Percentiles rank a stretch among this genome's conserved stretches.
Conservation (phyloP, 176 grass and related monocot genomes). For the Triticum dicoccoides region DNA sequence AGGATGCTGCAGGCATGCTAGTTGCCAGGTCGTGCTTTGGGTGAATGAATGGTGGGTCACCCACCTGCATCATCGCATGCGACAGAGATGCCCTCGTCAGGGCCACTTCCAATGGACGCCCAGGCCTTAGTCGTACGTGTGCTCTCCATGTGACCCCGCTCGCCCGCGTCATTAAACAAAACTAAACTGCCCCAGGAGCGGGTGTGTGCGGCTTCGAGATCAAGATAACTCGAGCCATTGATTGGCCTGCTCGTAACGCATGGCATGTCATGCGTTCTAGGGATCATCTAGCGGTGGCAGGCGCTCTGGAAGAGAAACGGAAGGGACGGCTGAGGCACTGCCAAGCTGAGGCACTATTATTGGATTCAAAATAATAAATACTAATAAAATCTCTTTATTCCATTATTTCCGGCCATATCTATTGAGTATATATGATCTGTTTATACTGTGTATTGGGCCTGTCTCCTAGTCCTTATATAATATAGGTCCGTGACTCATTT, state of each 20-base stretch:
- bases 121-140: neutral
- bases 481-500: too few relatives aligned
- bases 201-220: neutral
- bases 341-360: too few relatives aligned
- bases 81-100: neutral
- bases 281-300: neutral
- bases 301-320: neutral
- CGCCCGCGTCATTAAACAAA: neutral
- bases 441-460: too few relatives aligned
- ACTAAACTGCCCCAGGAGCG: neutral
- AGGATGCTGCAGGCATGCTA: neutral
- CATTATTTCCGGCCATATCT: neutral
- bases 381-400: neutral
- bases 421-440: too few relatives aligned
- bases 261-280: neutral
- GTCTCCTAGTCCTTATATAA: too few relatives aligned
- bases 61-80: neutral
- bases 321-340: neutral
- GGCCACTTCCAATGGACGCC: neutral
- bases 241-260: neutral
- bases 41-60: neutral
- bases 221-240: neutral
- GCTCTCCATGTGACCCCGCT: slow-evolving; percentile 26
- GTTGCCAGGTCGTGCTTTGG: neutral
- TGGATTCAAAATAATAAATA: too few relatives aligned